phyloP scores from a whole-genome alignment of 2,329 filamentous ascomycete species.

The Meredithiella fracta region DNA sequence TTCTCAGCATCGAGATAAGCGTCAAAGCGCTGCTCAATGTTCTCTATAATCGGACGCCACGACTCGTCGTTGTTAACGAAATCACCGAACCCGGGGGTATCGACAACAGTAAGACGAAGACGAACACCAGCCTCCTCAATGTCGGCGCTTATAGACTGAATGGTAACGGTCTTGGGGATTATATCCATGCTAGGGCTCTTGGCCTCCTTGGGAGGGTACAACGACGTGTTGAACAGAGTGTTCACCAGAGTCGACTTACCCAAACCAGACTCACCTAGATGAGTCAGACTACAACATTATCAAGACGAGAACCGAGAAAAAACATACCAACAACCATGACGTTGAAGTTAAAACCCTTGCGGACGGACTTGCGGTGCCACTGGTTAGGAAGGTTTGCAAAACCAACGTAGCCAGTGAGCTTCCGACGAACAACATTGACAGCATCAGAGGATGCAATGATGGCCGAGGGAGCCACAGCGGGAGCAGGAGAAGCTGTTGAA shows the following conservation, averaged over 20 bases:
- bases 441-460: conserved; percentile 43
- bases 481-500: conserved; percentile 14
- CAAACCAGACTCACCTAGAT: conserved; percentile 84
- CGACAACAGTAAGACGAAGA: conserved; percentile 87
- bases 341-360: conserved; percentile 99
- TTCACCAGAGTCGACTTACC: conserved; percentile 99
- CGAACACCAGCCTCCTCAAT: conserved; percentile 98
- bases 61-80: conserved; percentile 99
- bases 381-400: conserved; percentile 98
- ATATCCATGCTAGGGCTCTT: conserved; percentile 95
- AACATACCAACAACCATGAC: conserved; percentile 97
- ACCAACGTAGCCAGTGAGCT: conserved; percentile 94
- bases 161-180: conserved; percentile 92
- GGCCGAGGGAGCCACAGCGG: conserved; percentile 22
- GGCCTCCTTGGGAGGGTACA: conserved; percentile 97
- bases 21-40: conserved; percentile 98
- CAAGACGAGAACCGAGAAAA: not conserved
- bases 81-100: conserved; percentile 95
- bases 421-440: conserved; percentile 94
- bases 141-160: conserved; percentile 86
- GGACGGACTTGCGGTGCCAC: conserved; percentile 99
- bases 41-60: conserved; percentile 97
- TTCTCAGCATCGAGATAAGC: conserved; percentile 98
- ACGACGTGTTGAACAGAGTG: conserved; percentile 97
- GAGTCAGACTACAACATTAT: not conserved